Evolutionary conservation across 2,329 filamentous ascomycete genomes (phyloP), one percentile per base, ranked within the genome.

Genomic region (Tolypocladium tundrense): DNA sequence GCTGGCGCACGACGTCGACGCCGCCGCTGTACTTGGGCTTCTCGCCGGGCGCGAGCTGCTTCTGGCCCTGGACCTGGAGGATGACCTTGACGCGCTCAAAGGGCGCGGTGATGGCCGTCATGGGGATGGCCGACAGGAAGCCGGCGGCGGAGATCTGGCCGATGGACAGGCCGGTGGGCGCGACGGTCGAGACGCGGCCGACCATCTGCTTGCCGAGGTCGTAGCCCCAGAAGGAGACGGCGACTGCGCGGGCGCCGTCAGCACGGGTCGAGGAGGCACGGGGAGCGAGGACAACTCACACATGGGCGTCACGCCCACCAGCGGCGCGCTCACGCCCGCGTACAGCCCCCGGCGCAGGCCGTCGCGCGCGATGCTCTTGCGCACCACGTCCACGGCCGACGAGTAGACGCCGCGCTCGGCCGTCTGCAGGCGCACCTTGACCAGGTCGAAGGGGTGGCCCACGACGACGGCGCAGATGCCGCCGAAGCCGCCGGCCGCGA

Each of bases 11-110:
- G 53, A 97, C 94, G 74, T 97, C 94, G 55, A 89, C 62, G 60
- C 89, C 91, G 69, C 92, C 92, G 51, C 80, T 83, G 80, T 97
- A 97, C 69, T 90, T 91, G 19, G 91, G 92, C 75, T 96, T 95
- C 77, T 97, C 88, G 68, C 92, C 93, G 0, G 92, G 90, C 0
- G 86, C 85, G 45, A 94, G 86, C 73, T 90, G 84, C 75, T 92
- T 91, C 75, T 97, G 91, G 68, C 91, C 92, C 76, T 97, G 94
- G 65, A 97, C 95, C 74, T 99, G 94, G 1, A 99, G 87, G 62
- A 99, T 91, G 58, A 99, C 93, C 77, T 99, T 99, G 66, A 99
- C 91, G 69, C 94, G 93, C 81, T 99, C 94, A 72, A 99, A 97
- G 60, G 94, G 94, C 5, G 94, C 94, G n/a, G 94, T 97, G 77